Evolutionary conservation across 2,329 filamentous ascomycete species (phyloP), one percentile per base, ranked within the genome.

Genomic region (Stenocarpella maydis): DNA sequence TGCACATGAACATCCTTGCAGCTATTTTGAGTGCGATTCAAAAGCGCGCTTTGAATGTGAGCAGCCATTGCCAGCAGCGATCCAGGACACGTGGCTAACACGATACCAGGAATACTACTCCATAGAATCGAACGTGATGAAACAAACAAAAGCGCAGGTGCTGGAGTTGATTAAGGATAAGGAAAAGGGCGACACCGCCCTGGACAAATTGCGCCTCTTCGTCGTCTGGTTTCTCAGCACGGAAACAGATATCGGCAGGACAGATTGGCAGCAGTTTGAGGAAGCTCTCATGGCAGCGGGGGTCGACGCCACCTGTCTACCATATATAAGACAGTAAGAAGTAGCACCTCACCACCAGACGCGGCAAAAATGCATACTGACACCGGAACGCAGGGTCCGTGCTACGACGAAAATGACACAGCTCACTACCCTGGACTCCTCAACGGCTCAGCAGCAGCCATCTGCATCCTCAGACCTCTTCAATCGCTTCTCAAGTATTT

Each of bases 361-460:
- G 71, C 54, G 69, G 43, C 14, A 28, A 10, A 9, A 63, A 49
- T 50, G 39, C 72, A 14, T 26, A 49, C 78, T 82, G 73, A 79
- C 53, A 41, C 15, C 41, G 34, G 60, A 52, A n/a, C 64, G 74
- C 76, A 90, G 92, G 79, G 93, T 98, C 65, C 94, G 95, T 71
- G 93, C 97, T 73, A 94, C 97, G 63, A 98, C 95, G 6, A 94
- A 96, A 73, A 98, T 98, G 94, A 98, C 95, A 17, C 97, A 98
- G 88, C 92, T 99, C 79, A 93, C 95, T 4, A 97, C 95, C 1
- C 91, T 95, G 72, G 96, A 95, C 72, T 91, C 91, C 37, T 90
- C 92, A 12, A 85, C 87, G 17, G 85, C 91, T 71, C 84, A 87
- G 21, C 87, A 91, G 74, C 88, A 89, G 73, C 79, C 80, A 73